These are phyloP conservation scores for Lactuca saligna DNA, from an alignment of 129 eudicot genomes.

Conservation along the genomic window DNA sequence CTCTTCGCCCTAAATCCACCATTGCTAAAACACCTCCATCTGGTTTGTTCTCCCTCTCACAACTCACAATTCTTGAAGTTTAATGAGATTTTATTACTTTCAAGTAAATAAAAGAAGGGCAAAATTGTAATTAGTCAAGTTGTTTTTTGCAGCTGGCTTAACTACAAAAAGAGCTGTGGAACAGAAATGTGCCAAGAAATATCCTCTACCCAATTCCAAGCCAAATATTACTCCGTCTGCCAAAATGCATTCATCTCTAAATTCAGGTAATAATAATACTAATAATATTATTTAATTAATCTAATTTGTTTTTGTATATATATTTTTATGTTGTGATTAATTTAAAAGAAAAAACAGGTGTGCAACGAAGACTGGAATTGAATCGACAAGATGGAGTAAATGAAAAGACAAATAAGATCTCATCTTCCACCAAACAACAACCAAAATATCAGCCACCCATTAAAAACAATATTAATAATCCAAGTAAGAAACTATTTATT, in stretches of 20 bases:
- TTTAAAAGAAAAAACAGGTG: slow-evolving; percentile 38
- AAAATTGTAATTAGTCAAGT: slow-evolving; percentile 7
- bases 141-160: slow-evolving; percentile 40
- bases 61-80: neutral
- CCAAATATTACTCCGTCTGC: slow-evolving; percentile 37
- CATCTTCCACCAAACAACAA: slow-evolving; percentile 36
- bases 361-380: slow-evolving; percentile 76
- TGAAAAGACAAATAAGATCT: slow-evolving; percentile 46
- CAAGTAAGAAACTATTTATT: slow-evolving; percentile 39
- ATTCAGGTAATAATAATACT: slow-evolving; percentile 38
- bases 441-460: slow-evolving; percentile 79
- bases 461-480: slow-evolving; percentile 34
- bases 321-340: slow-evolving; percentile 2
- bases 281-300: neutral
- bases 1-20: slow-evolving; percentile 67
- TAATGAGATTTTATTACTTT: neutral
- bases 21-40: slow-evolving; percentile 77
- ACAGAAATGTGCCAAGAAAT: slow-evolving; percentile 56
- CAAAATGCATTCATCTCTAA: slow-evolving; percentile 43
- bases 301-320: neutral
- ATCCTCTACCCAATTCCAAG: slow-evolving; percentile 50
- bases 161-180: slow-evolving; percentile 47
- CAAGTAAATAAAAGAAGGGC: no score
- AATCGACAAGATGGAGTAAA: slow-evolving; percentile 56
- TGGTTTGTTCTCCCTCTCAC: slow-evolving; percentile 36